Evolutionary conservation across 2,329 filamentous ascomycete species (phyloP).

Genomic region (Alternaria alternata): DNA sequence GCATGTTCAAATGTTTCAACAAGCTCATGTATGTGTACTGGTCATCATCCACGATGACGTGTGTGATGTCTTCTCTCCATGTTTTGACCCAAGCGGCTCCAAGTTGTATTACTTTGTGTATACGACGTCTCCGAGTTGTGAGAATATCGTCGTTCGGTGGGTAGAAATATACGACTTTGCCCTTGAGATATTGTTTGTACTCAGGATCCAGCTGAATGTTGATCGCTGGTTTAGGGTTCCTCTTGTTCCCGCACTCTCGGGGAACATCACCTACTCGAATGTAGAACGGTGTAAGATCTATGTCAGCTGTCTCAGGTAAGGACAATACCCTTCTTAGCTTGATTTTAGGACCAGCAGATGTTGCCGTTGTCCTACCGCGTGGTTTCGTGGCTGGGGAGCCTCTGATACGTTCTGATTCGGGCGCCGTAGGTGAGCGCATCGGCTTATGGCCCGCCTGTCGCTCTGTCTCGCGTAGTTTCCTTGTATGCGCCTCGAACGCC

Average conservation of each 20-base stretch:
- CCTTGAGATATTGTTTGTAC: slow-evolving; percentile 43
- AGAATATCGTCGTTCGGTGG: slow-evolving; percentile 77
- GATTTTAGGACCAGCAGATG: slow-evolving; percentile 1
- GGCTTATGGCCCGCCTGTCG: slow-evolving; percentile 17
- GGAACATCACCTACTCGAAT: slow-evolving; percentile 38
- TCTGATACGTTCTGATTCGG: slow-evolving; percentile 21
- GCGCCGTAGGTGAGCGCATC: slow-evolving; percentile 29
- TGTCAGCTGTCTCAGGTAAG: slow-evolving; percentile 23
- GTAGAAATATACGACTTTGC: slow-evolving; percentile 67
- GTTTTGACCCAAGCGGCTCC: slow-evolving; percentile 75
- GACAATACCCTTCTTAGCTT: slow-evolving; percentile 36
- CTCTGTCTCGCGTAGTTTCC: slow-evolving; percentile 21
- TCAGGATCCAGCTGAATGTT: slow-evolving; percentile 46
- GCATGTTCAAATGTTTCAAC: slow-evolving; percentile 61
- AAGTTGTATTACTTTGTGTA: slow-evolving; percentile 69
- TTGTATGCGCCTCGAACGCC: slow-evolving; percentile 35
- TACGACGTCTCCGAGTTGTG: slow-evolving; percentile 71
- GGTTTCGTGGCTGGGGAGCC: slow-evolving; percentile 25
- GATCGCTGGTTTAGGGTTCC: slow-evolving; percentile 38
- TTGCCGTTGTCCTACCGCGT: slow-evolving; percentile 4
- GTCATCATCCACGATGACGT: slow-evolving; percentile 79
- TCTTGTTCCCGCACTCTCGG: slow-evolving; percentile 40
- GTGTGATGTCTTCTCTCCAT: slow-evolving; percentile 68
- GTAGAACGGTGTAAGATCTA: slow-evolving; percentile 37
- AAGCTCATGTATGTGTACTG: slow-evolving; percentile 70